phyloP scores from a whole-genome alignment of 2,329 filamentous ascomycete species.

The Eutypa lata region DNA sequence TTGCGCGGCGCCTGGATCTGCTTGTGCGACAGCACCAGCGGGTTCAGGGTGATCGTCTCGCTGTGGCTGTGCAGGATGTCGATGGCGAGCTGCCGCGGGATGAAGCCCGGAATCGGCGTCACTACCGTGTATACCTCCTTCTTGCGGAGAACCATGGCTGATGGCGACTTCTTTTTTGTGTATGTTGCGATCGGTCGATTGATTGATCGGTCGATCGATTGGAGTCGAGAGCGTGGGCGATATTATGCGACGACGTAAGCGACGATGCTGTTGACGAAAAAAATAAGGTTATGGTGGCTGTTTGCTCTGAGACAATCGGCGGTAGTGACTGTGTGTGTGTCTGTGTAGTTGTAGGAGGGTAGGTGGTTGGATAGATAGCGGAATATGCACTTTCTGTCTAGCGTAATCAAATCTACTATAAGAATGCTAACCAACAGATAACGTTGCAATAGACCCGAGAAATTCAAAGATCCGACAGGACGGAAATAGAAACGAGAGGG shows the following conservation, averaged over 20 bases:
- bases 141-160: slow-evolving; percentile 51
- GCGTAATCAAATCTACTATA: too few relatives aligned
- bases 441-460: not conserved
- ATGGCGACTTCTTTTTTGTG: not conserved
- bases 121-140: slow-evolving; percentile 66
- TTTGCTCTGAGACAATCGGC: too few relatives aligned
- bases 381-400: too few relatives aligned
- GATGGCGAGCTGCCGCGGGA: slow-evolving; percentile 68
- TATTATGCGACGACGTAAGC: not conserved
- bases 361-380: too few relatives aligned
- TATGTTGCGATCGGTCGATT: too few relatives aligned
- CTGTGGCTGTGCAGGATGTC: slow-evolving; percentile 69
- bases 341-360: too few relatives aligned
- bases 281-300: too few relatives aligned
- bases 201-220: not conserved
- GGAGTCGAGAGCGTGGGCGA: too few relatives aligned
- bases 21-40: slow-evolving; percentile 62
- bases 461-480: not conserved
- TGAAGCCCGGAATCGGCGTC: slow-evolving; percentile 67
- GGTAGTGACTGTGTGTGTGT: too few relatives aligned
- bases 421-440: not conserved
- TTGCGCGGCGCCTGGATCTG: slow-evolving; percentile 65
- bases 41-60: slow-evolving; percentile 69
- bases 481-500: not conserved
- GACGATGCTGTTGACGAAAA: not conserved